Conservation (phyloP, 345 rosid genomes). For the Gynandropsis gynandra region DNA sequence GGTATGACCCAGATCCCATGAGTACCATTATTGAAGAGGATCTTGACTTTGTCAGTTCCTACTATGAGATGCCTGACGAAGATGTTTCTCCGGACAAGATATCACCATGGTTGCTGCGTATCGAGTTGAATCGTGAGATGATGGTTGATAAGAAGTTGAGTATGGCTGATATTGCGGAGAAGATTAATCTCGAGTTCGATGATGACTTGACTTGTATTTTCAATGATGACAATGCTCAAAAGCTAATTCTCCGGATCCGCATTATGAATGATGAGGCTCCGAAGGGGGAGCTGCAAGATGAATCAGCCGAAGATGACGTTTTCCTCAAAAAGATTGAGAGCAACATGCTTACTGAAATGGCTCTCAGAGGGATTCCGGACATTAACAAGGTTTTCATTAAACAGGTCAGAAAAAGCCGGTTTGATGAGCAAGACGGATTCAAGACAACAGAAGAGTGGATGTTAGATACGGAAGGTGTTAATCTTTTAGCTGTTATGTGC, state of each 20-base stretch:
- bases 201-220: conserved; percentile 89
- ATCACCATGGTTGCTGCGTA: conserved; percentile 96
- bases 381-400: conserved; percentile 93
- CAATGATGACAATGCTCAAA: conserved; percentile 92
- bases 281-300: conserved; percentile 73
- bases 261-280: conserved; percentile 97
- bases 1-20: conserved; percentile 97
- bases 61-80: conserved; percentile 98
- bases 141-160: conserved; percentile 95
- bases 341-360: conserved; percentile 97
- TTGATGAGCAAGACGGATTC: conserved; percentile 74
- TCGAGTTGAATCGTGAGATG: conserved; percentile 97
- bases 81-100: conserved; percentile 88
- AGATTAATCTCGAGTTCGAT: conserved; percentile 88
- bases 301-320: conserved; percentile 97
- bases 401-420: conserved; percentile 64
- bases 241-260: conserved; percentile 82
- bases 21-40: conserved; percentile 91
- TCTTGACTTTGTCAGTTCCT: conserved; percentile 83
- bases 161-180: conserved; percentile 95
- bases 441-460: conserved; percentile 91
- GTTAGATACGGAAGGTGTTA: conserved; percentile 98
- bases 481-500: conserved; percentile 93
- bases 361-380: conserved; percentile 91
- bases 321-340: conserved; percentile 93